Percentiles rank a stretch among this genome's conserved stretches.
phyloP scores from a whole-genome alignment of 768 basidiomycete genomes.

The Pleurotus platypus region DNA sequence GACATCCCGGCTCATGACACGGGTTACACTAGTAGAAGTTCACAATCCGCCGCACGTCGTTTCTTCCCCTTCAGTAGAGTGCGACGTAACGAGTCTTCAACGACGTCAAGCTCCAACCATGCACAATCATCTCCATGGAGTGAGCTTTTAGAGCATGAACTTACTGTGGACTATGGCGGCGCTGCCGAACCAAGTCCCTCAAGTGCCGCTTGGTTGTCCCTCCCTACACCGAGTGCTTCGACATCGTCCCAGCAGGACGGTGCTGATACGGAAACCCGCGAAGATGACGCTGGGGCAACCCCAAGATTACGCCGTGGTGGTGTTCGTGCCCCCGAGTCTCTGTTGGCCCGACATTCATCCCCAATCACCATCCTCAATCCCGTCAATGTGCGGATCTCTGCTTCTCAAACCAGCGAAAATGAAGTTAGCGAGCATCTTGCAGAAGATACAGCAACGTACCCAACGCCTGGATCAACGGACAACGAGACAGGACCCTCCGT shows the following conservation, averaged over 20 bases:
- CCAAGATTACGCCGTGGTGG: conserved; percentile 69
- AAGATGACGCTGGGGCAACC: conserved; percentile 25
- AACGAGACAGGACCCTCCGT: conserved; percentile 34
- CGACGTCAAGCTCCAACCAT: conserved; percentile 17
- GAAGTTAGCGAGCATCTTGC: conserved; percentile 1
- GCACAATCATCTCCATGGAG: conserved; percentile 15
- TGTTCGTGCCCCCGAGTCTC: conserved; percentile 58
- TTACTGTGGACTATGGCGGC: conserved; percentile 10
- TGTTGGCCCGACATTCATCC: conserved; percentile 46
- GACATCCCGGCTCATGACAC: conserved; percentile 5
- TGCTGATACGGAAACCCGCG: conserved; percentile 26
- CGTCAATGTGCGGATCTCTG: conserved; percentile 4
- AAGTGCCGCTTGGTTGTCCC: conserved; percentile 20
- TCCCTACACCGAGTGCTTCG: conserved; percentile 18
- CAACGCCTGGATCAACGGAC: conserved; percentile 46
- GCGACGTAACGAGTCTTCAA: conserved; percentile 35
- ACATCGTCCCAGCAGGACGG: conserved; percentile 11
- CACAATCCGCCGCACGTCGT: conserved; percentile 32
- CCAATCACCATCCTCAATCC: conserved; percentile 14
- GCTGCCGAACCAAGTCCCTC: conserved; percentile 17
- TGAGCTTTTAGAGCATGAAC: background rate
- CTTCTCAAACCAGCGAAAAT: conserved; percentile 8
- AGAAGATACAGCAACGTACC: conserved; percentile 36
- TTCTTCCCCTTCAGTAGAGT: conserved; percentile 53
- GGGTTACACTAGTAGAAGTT: background rate